phyloP scores from a whole-genome alignment of 306 rosid species.

The Datisca glomerata region DNA sequence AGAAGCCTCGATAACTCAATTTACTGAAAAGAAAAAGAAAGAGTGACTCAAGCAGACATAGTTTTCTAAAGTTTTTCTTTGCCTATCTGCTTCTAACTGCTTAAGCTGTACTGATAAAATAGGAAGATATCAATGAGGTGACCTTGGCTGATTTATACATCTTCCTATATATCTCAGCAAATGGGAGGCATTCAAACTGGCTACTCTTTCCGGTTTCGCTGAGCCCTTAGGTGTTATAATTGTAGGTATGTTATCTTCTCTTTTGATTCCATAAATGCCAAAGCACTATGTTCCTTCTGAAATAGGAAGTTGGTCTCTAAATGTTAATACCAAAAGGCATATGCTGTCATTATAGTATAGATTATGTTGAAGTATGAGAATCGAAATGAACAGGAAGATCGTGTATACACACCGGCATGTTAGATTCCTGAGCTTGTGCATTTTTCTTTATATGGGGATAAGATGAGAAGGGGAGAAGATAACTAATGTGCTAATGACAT shows the following conservation, averaged over 20 bases:
- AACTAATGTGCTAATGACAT: too few relatives aligned
- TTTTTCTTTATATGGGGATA: too few relatives aligned
- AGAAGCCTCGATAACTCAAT: too few relatives aligned
- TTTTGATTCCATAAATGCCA: constrained; percentile 7
- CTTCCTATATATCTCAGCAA: constrained; percentile 36
- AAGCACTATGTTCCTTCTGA: constrained; percentile 11
- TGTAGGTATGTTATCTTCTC: constrained; percentile 54
- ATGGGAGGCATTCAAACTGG: constrained; percentile 98
- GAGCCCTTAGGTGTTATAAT: constrained; percentile 90
- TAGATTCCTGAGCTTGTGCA: too few relatives aligned
- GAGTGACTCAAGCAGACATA: too few relatives aligned
- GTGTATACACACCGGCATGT: too few relatives aligned
- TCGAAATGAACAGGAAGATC: too few relatives aligned
- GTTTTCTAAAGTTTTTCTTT: too few relatives aligned
- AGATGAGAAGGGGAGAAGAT: too few relatives aligned
- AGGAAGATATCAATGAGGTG: constrained; percentile 1
- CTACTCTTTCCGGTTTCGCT: constrained; percentile 94
- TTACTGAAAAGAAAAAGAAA: too few relatives aligned
- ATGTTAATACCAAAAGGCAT: constrained; percentile 7
- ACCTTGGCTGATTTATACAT: constrained; percentile 3
- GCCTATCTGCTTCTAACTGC: too few relatives aligned
- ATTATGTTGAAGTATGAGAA: constrained; percentile 5
- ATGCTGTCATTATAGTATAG: constrained; percentile 8
- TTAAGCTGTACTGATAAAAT: too few relatives aligned
- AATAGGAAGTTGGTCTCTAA: constrained; percentile 5